Evolutionary conservation across 2,329 filamentous ascomycete species (phyloP).

Genomic region (Stagonosporopsis rhizophila): DNA sequence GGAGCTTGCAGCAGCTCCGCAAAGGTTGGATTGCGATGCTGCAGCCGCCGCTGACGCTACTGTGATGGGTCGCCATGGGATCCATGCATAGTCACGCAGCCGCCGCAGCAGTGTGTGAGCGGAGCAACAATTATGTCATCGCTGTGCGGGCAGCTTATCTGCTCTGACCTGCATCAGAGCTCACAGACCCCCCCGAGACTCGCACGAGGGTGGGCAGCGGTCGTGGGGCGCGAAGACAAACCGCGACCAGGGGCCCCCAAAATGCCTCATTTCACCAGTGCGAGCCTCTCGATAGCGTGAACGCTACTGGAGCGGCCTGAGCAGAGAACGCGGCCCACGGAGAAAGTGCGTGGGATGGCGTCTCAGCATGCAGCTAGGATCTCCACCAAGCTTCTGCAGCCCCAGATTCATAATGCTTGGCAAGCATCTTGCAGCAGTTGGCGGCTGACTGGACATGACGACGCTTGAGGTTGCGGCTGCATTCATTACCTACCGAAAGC

Average conservation of each 20-base stretch:
- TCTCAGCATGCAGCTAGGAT: slow-evolving; percentile 11
- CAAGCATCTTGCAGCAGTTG: slow-evolving; percentile 10
- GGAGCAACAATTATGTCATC: slow-evolving; percentile 21
- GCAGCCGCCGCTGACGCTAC: slow-evolving; percentile 25
- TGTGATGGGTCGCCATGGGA: slow-evolving; percentile 12
- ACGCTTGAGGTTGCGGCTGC: slow-evolving; percentile 12
- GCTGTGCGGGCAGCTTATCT: slow-evolving; percentile 15
- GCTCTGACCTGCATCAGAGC: neutral
- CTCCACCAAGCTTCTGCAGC: slow-evolving; percentile 18
- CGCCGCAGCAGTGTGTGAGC: slow-evolving; percentile 6
- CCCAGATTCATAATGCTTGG: slow-evolving; percentile 17
- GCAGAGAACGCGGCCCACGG: slow-evolving; percentile 10
- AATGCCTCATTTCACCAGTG: slow-evolving; percentile 22
- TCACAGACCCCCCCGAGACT: slow-evolving; percentile 11
- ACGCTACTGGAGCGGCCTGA: slow-evolving; percentile 17
- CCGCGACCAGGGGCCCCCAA: slow-evolving; percentile 13
- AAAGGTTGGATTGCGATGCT: slow-evolving; percentile 16
- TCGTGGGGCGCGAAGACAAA: slow-evolving; percentile 17
- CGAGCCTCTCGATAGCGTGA: slow-evolving; percentile 18
- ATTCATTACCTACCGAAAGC: slow-evolving; percentile 19
- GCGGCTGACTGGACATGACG: slow-evolving; percentile 9
- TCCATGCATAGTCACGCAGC: slow-evolving; percentile 10
- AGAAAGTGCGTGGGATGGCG: slow-evolving; percentile 18
- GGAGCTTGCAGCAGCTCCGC: slow-evolving; percentile 19
- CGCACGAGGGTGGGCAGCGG: slow-evolving; percentile 13